These are phyloP conservation scores for Pholiota adiposa DNA, from an alignment of 1,284 basidiomycete species.

Conservation along the genomic window DNA sequence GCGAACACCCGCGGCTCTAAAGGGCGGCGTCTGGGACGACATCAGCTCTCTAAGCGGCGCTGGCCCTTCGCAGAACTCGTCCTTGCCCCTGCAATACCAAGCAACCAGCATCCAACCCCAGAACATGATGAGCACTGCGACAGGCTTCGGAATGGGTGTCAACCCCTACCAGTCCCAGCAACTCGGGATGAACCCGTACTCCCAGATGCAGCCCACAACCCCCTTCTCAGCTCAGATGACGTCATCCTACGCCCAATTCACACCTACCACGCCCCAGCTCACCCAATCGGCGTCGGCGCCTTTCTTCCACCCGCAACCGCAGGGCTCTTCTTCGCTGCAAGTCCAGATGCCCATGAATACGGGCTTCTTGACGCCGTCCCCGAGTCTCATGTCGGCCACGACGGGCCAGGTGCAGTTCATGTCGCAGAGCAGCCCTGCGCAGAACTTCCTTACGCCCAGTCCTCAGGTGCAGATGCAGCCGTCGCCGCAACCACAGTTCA, in stretches of 20 bases:
- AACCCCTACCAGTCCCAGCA: slow-evolving; percentile 19
- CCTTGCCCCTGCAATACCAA: slow-evolving; percentile 60
- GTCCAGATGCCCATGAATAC: slow-evolving; percentile 23
- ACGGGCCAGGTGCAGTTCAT: slow-evolving; percentile 28
- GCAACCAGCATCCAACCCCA: slow-evolving; percentile 12
- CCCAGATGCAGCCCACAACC: slow-evolving; percentile 18
- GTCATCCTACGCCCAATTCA: slow-evolving; percentile 17
- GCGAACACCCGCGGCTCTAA: slow-evolving; percentile 23
- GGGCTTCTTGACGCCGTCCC: slow-evolving; percentile 25
- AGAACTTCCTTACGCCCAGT: slow-evolving; percentile 32
- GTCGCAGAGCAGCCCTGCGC: slow-evolving; percentile 29
- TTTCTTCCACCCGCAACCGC: slow-evolving; percentile 28
- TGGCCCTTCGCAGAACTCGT: slow-evolving; percentile 44
- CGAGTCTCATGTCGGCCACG: slow-evolving; percentile 29
- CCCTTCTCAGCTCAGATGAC: slow-evolving; percentile 8
- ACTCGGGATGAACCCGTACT: slow-evolving; percentile 20
- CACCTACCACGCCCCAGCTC: slow-evolving; percentile 12
- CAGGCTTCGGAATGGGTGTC: slow-evolving; percentile 14
- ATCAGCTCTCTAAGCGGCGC: slow-evolving; percentile 48
- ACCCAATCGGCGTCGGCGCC: slow-evolving; percentile 14
- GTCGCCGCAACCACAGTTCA: slow-evolving; percentile 19
- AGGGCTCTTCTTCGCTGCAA: slow-evolving; percentile 28
- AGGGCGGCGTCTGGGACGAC: slow-evolving; percentile 53
- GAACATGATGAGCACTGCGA: neutral
- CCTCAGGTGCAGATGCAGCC: slow-evolving; percentile 29